phyloP scores from a whole-genome alignment of 768 basidiomycete species.

The Lentinula sp. region DNA sequence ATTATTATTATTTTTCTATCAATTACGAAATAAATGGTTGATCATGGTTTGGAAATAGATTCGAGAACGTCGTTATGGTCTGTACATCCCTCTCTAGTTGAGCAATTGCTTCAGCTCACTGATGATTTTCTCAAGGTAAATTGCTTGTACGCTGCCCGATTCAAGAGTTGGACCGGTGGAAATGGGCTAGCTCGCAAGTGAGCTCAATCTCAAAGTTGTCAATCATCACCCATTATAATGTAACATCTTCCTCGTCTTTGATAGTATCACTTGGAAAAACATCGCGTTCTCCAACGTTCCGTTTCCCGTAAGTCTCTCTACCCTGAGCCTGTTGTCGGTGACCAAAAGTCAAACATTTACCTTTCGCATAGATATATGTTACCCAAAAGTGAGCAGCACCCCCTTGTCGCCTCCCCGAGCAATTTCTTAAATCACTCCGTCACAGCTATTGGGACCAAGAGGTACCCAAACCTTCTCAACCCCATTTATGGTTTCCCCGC shows the following conservation, averaged over 20 bases:
- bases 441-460: constrained; percentile 61
- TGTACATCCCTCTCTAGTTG: background rate
- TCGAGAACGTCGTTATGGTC: constrained; percentile 42
- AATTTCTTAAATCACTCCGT: background rate
- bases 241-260: background rate
- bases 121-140: constrained; percentile 28
- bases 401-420: background rate
- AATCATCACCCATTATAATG: no score
- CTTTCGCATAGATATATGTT: constrained; percentile 41
- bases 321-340: background rate
- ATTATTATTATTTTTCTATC: background rate
- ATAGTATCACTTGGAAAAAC: constrained; percentile 53
- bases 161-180: constrained; percentile 65
- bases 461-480: constrained; percentile 20
- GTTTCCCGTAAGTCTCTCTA: constrained; percentile 39
- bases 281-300: constrained; percentile 46
- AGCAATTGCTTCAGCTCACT: background rate
- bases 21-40: background rate
- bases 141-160: constrained; percentile 52
- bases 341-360: background rate
- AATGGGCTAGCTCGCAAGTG: constrained; percentile 54
- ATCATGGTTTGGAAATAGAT: constrained; percentile 17
- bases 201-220: constrained; percentile 4
- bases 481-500: background rate
- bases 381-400: constrained; percentile 51